phyloP scores from a whole-genome alignment of 768 basidiomycete species.

The Hydnum rufescens region DNA sequence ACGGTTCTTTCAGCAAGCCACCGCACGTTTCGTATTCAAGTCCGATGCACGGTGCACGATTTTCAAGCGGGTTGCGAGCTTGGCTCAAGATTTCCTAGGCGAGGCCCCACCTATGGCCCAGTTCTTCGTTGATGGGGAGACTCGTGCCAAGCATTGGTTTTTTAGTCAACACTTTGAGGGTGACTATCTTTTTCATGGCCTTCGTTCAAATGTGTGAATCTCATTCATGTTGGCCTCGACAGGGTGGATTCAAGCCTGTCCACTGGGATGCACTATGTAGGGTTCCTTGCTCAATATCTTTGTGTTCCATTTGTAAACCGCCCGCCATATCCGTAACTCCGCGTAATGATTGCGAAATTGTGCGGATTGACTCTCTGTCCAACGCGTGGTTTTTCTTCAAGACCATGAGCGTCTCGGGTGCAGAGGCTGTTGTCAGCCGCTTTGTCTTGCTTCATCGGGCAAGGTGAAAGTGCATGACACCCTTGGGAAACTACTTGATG shows the following conservation, averaged over 20 bases:
- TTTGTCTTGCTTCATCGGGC: slow-evolving; percentile 79
- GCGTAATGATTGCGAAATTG: too few species aligned
- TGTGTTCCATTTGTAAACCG: too few species aligned
- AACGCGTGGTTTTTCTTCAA: too few species aligned
- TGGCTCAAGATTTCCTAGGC: slow-evolving; percentile 60
- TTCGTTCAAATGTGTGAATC: too few species aligned
- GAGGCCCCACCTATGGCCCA: slow-evolving; percentile 47
- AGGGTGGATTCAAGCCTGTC: slow-evolving; percentile 85
- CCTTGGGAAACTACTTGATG: slow-evolving; percentile 64
- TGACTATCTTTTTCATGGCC: slow-evolving; percentile 86
- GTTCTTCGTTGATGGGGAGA: slow-evolving; percentile 65
- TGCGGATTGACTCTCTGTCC: too few species aligned
- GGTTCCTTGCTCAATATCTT: too few species aligned
- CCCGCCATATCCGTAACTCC: slow-evolving; percentile 25
- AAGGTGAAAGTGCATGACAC: slow-evolving; percentile 79
- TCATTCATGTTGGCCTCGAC: too few species aligned
- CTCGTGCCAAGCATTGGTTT: slow-evolving; percentile 56
- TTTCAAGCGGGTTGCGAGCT: slow-evolving; percentile 64
- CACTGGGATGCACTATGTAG: slow-evolving; percentile 50
- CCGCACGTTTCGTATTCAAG: slow-evolving; percentile 82
- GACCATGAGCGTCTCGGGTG: too few species aligned
- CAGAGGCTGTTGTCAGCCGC: slow-evolving; percentile 85
- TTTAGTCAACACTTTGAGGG: slow-evolving; percentile 41
- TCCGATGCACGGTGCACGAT: slow-evolving; percentile 61
- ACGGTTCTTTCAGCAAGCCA: slow-evolving; percentile 65